Conservation (phyloP, 129 eudicot species). For the Pittosporum tobira region DNA sequence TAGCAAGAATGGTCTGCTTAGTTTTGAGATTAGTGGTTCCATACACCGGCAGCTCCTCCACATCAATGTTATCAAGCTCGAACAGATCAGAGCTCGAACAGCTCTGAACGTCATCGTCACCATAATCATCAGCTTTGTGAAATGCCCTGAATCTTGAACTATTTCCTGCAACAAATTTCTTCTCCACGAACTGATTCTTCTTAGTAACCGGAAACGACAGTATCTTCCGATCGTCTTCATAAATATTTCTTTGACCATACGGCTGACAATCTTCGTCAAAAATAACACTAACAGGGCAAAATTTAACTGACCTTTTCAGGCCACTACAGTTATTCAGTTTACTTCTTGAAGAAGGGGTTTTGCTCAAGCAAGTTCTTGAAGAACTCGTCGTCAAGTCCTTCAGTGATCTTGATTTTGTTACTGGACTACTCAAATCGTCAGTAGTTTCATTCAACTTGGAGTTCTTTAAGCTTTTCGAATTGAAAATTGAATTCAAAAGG, state of each 20-base stretch:
- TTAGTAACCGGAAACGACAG: constrained; percentile 23
- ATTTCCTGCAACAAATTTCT: constrained; percentile 5
- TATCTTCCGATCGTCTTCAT: constrained; percentile 13
- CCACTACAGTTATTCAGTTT: constrained; percentile 20
- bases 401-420: constrained; percentile 55
- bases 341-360: constrained; percentile 9
- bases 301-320: constrained; percentile 60
- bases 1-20: constrained; percentile 33
- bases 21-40: constrained; percentile 61
- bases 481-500: constrained; percentile 57
- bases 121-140: constrained; percentile 18
- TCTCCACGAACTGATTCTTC: constrained; percentile 27
- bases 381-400: constrained; percentile 37
- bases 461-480: constrained; percentile 37
- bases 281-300: constrained; percentile 46
- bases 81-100: constrained; percentile 81
- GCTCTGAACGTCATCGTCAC: constrained; percentile 39
- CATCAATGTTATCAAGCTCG: constrained; percentile 59
- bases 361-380: constrained; percentile 62
- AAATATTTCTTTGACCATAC: constrained; percentile 21
- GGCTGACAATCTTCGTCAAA: constrained; percentile 28
- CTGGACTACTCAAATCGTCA: constrained; percentile 27
- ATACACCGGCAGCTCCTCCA: constrained; percentile 72
- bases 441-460: constrained; percentile 20
- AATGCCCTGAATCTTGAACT: constrained; percentile 18